Percentiles rank a stretch among this genome's conserved stretches.
Conservation (phyloP, 495 filamentous ascomycete genomes). For the Haplographium delicatum region DNA sequence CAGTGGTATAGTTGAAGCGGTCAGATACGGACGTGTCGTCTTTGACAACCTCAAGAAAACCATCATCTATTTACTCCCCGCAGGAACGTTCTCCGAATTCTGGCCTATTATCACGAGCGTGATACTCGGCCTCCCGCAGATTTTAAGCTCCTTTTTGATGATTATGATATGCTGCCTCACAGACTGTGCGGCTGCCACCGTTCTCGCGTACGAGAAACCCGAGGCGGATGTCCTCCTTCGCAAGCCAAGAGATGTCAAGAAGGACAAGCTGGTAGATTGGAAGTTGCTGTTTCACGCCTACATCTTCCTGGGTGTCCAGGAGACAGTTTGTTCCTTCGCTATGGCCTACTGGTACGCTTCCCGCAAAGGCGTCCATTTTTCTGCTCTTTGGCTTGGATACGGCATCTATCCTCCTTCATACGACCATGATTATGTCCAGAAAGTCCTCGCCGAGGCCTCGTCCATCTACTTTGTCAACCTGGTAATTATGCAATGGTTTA, state of each 20-base stretch:
- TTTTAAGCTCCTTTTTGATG: slow-evolving; percentile 64
- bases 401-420: slow-evolving; percentile 32
- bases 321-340: slow-evolving; percentile 52
- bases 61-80: slow-evolving; percentile 50
- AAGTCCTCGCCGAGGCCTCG: slow-evolving; percentile 49
- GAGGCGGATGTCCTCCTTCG: slow-evolving; percentile 61
- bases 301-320: slow-evolving; percentile 53
- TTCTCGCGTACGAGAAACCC: slow-evolving; percentile 64
- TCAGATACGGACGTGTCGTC: slow-evolving; percentile 49
- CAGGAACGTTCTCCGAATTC: slow-evolving; percentile 62
- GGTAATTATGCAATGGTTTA: slow-evolving; percentile 70
- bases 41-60: slow-evolving; percentile 54
- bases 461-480: slow-evolving; percentile 67
- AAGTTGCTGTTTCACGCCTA: slow-evolving; percentile 58
- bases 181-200: slow-evolving; percentile 54
- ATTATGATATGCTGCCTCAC: slow-evolving; percentile 66
- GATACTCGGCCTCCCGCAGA: slow-evolving; percentile 59
- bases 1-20: slow-evolving; percentile 56
- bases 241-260: slow-evolving; percentile 51
- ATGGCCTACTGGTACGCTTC: slow-evolving; percentile 62
- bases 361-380: slow-evolving; percentile 51
- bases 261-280: slow-evolving; percentile 58
- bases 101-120: slow-evolving; percentile 66
- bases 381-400: slow-evolving; percentile 52
- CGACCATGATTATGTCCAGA: slow-evolving; percentile 38